These are phyloP conservation scores for Fraxinus cuspidata DNA, from an alignment of 257 asterid species.

Conservation along the genomic window DNA sequence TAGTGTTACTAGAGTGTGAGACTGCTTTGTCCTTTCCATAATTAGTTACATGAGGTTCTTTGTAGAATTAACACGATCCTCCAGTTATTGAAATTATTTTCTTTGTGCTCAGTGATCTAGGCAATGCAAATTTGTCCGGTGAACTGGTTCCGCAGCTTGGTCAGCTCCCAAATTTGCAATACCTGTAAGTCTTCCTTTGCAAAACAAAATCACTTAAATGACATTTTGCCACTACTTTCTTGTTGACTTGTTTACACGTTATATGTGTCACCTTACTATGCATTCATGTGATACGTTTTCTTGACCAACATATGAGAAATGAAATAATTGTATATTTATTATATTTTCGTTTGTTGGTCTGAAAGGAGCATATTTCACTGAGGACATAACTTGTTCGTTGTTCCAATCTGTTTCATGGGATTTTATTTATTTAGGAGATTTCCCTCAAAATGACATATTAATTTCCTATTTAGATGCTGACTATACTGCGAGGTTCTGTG, in stretches of 20 bases:
- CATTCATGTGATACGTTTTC: neutral
- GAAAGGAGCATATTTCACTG: neutral
- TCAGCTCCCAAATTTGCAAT: slow-evolving; percentile 68
- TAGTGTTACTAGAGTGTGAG: slow-evolving; percentile 91
- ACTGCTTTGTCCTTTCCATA: slow-evolving; percentile 12
- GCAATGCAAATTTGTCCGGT: slow-evolving; percentile 94
- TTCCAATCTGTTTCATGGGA: neutral
- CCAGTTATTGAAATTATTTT: slow-evolving; percentile 9
- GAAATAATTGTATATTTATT: neutral
- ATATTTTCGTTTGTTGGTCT: neutral
- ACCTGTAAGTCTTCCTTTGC: slow-evolving; percentile 67
- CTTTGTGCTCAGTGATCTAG: slow-evolving; percentile 73
- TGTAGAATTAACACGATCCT: slow-evolving; percentile 1
- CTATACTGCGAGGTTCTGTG: neutral
- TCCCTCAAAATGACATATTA: no score
- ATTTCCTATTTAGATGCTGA: neutral
- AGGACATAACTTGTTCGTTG: neutral
- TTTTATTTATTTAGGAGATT: neutral
- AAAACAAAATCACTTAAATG: slow-evolving; percentile 3
- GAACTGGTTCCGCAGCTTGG: slow-evolving; percentile 91
- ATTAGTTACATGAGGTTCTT: slow-evolving; percentile 16
- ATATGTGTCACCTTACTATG: neutral
- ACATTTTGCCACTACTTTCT: neutral
- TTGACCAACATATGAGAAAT: neutral
- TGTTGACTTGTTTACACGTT: neutral